These are phyloP conservation scores for Nannochloris sp. DNA, from an alignment of 139 green algal species.

Conservation along the genomic window DNA sequence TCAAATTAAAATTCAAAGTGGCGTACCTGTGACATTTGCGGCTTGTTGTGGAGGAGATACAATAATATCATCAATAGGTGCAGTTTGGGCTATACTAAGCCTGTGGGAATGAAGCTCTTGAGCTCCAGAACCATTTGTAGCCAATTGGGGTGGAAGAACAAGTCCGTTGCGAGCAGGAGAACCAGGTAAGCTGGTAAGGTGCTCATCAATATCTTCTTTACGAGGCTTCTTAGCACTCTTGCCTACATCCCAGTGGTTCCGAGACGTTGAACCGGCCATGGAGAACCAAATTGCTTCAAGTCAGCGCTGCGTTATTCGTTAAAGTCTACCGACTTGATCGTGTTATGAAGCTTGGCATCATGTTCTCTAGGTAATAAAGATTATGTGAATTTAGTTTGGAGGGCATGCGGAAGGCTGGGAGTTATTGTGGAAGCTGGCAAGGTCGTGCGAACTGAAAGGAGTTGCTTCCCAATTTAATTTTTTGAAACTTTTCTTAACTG, in stretches of 20 bases:
- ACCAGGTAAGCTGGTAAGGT: neutral
- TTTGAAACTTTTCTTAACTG: too few relatives aligned
- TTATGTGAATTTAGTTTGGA: too few relatives aligned
- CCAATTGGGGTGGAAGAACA: neutral
- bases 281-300: too few relatives aligned
- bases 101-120: neutral
- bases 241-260: neutral
- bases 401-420: too few relatives aligned
- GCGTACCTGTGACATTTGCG: neutral
- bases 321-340: too few relatives aligned
- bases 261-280: too few relatives aligned
- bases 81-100: neutral
- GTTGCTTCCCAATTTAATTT: too few relatives aligned
- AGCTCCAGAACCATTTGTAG: neutral
- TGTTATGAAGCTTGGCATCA: too few relatives aligned
- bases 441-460: too few relatives aligned
- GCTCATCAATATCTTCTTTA: neutral
- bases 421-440: too few relatives aligned
- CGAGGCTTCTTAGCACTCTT: neutral
- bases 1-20: neutral
- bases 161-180: neutral
- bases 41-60: neutral
- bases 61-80: neutral
- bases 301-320: too few relatives aligned
- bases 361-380: too few relatives aligned